phyloP scores from a whole-genome alignment of 2,329 filamentous ascomycete species.

The Arthrobotrys iridis region DNA sequence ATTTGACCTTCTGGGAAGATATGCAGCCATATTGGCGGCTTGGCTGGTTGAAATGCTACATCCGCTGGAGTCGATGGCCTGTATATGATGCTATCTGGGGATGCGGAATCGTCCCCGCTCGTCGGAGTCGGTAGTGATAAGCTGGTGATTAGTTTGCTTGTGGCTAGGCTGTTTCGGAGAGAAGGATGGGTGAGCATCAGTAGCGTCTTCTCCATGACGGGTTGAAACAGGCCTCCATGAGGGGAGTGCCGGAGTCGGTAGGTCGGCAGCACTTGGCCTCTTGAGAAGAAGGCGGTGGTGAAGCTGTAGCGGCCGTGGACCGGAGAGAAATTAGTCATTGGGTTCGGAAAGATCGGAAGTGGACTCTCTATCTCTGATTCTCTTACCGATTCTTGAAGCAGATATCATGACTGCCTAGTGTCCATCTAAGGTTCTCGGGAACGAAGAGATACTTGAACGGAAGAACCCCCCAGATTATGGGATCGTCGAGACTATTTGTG shows the following conservation, averaged over 20 bases:
- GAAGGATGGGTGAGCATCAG: constrained; percentile 41
- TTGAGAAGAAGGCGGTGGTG: constrained; percentile 78
- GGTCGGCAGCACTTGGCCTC: constrained; percentile 89
- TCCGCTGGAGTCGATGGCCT: neutral
- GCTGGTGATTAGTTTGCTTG: constrained; percentile 31
- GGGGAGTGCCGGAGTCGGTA: constrained; percentile 82
- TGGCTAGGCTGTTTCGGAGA: constrained; percentile 36
- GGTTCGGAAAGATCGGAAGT: neutral
- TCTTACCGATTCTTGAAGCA: constrained; percentile 73
- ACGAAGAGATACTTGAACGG: constrained; percentile 78
- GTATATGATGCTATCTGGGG: constrained; percentile 4
- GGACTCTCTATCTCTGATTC: neutral
- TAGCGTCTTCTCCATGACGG: constrained; percentile 70
- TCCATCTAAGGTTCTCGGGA: constrained; percentile 82
- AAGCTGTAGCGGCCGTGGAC: constrained; percentile 29
- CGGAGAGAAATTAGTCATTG: neutral
- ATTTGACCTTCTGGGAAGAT: constrained; percentile 96
- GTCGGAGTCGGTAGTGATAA: constrained; percentile 56
- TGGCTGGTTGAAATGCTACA: constrained; percentile 67
- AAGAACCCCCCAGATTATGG: constrained; percentile 89
- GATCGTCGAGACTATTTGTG: constrained; percentile 81
- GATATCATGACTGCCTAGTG: constrained; percentile 91
- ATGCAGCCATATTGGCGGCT: constrained; percentile 85
- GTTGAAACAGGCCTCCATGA: constrained; percentile 86
- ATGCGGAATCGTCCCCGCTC: constrained; percentile 49